Evolutionary conservation across 2,329 filamentous ascomycete species (phyloP).

Genomic region (Aspergillus ochraceus): DNA sequence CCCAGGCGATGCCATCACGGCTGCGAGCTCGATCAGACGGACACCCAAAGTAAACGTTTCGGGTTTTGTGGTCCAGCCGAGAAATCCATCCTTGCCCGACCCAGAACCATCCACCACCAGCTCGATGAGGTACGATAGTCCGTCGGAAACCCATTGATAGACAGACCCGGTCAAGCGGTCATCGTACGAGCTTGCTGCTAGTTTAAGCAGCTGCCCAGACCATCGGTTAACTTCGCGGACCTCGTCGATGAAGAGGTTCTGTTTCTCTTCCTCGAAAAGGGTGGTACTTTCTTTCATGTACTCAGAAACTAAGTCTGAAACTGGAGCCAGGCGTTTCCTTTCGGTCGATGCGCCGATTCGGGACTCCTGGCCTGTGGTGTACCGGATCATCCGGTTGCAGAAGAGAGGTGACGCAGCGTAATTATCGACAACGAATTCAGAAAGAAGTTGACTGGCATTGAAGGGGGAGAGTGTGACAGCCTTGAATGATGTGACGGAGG

Average conservation of each 20-base stretch:
- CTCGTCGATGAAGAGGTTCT: conserved; percentile 90
- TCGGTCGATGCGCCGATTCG: conserved; percentile 23
- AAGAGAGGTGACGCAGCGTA: conserved; percentile 38
- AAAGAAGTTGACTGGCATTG: conserved; percentile 46
- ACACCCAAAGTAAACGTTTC: conserved; percentile 58
- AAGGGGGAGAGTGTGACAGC: conserved; percentile 47
- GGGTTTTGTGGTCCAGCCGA: conserved; percentile 71
- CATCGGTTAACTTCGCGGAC: conserved; percentile 72
- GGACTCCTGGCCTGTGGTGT: conserved; percentile 37
- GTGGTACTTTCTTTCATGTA: conserved; percentile 40
- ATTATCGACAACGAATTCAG: conserved; percentile 33
- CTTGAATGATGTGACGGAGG: conserved; percentile 27
- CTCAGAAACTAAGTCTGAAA: conserved; percentile 32
- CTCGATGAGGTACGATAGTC: conserved; percentile 29
- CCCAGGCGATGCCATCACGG: conserved; percentile 28
- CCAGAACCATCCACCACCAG: conserved; percentile 32
- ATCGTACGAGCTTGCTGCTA: conserved; percentile 27
- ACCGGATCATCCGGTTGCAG: conserved; percentile 36
- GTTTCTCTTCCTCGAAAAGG: conserved; percentile 85
- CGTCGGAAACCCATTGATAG: conserved; percentile 34
- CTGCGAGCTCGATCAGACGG: conserved; percentile 41
- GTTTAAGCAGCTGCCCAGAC: conserved; percentile 51
- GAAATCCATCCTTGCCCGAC: conserved; percentile 56
- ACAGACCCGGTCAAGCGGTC: conserved; percentile 22
- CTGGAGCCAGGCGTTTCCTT: conserved; percentile 17